Conservation (phyloP, 345 rosid species). For the Lepidium sativum region DNA sequence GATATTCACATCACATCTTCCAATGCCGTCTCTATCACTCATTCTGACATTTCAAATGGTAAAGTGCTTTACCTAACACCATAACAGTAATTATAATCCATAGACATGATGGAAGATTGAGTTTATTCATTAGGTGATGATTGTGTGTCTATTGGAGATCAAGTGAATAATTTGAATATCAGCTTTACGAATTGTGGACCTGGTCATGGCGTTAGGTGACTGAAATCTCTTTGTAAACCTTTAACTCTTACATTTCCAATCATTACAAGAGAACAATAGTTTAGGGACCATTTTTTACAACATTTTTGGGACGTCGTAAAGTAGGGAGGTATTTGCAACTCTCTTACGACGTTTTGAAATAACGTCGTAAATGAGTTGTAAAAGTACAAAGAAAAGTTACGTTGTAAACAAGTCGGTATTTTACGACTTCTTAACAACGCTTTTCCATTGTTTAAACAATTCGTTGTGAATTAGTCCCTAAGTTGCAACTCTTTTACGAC, state of each 20-base stretch:
- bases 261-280: too few species aligned
- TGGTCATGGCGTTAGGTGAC: constrained; percentile 36
- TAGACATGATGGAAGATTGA: background rate
- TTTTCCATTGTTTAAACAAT: too few species aligned
- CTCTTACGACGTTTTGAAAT: too few species aligned
- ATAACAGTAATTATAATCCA: background rate
- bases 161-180: constrained; percentile 9
- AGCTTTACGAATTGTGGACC: constrained; percentile 22
- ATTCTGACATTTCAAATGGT: constrained; percentile 24
- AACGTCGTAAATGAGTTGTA: too few species aligned
- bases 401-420: too few species aligned
- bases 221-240: background rate
- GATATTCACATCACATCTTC: constrained; percentile 30
- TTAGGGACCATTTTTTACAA: too few species aligned
- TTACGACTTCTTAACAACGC: too few species aligned
- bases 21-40: constrained; percentile 16
- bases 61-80: background rate
- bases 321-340: too few species aligned
- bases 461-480: too few species aligned
- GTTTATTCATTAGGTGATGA: constrained; percentile 38
- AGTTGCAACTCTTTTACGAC: too few species aligned
- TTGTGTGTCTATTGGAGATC: constrained; percentile 40
- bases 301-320: too few species aligned
- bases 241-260: background rate
- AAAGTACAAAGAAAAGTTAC: too few species aligned